Conservation (phyloP, 202 grass and related monocot species). For the Hordeum pubiflorum region DNA sequence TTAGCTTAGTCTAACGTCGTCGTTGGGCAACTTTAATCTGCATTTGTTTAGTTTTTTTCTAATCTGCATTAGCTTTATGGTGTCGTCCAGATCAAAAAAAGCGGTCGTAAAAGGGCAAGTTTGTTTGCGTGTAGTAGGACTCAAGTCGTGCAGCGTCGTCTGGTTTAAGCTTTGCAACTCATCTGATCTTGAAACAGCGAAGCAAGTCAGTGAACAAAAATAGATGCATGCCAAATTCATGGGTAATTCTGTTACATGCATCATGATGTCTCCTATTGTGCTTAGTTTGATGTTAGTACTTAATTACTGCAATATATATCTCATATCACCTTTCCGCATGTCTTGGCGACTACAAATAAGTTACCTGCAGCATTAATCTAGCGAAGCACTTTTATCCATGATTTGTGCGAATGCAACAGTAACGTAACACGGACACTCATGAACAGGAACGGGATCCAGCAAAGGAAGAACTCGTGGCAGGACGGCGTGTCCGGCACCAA, state of each 20-base stretch:
- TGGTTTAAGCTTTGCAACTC: background rate
- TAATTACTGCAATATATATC: background rate
- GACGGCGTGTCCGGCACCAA: constrained; percentile 77
- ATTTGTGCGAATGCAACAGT: background rate
- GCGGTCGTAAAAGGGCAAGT: background rate
- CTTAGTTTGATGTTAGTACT: background rate
- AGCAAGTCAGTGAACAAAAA: background rate
- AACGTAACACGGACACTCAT: too few relatives aligned
- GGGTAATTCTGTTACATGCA: background rate
- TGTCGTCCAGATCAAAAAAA: background rate
- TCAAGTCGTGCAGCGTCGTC: background rate
- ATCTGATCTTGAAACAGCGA: background rate
- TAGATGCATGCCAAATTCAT: background rate
- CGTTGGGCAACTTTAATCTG: background rate
- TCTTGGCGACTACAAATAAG: background rate
- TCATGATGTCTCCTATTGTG: background rate
- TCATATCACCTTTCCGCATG: background rate
- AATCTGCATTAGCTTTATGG: background rate
- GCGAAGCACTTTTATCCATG: background rate
- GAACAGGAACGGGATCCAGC: constrained; percentile 70
- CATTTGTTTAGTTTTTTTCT: background rate
- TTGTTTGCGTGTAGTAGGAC: background rate
- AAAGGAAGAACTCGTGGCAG: constrained; percentile 75
- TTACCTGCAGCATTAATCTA: background rate
- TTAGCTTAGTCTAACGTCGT: background rate